Percentiles rank a stretch among this genome's conserved stretches.
Evolutionary conservation across 2,329 filamentous ascomycete genomes (phyloP).

Genomic region (Rhinocladiella mackenziei): DNA sequence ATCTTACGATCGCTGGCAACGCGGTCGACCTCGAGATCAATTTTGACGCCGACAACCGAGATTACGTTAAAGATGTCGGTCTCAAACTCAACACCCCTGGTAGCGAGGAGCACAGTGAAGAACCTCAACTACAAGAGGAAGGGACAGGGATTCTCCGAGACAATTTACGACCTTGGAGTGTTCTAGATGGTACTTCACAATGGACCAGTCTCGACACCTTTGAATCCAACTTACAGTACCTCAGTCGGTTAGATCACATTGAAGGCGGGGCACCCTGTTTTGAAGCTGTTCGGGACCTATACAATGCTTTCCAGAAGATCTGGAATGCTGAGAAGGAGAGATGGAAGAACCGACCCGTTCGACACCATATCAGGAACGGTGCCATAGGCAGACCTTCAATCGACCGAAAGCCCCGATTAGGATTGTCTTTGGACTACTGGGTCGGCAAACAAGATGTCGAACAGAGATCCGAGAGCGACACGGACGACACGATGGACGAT

Average conservation of each 20-base stretch:
- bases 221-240: slow-evolving; percentile 42
- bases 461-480: slow-evolving; percentile 29
- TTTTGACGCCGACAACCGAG: slow-evolving; percentile 37
- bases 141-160: slow-evolving; percentile 43
- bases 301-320: slow-evolving; percentile 41
- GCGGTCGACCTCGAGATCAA: slow-evolving; percentile 46
- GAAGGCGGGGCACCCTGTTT: slow-evolving; percentile 46
- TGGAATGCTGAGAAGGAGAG: slow-evolving; percentile 42
- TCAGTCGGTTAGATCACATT: slow-evolving; percentile 43
- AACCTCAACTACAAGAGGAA: slow-evolving; percentile 39
- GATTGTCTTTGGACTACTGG: slow-evolving; percentile 44
- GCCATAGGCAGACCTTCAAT: slow-evolving; percentile 41
- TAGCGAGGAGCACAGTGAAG: slow-evolving; percentile 39
- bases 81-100: slow-evolving; percentile 42
- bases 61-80: slow-evolving; percentile 43
- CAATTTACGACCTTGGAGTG: slow-evolving; percentile 36
- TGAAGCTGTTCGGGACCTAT: slow-evolving; percentile 43
- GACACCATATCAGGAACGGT: slow-evolving; percentile 42
- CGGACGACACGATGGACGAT: slow-evolving; percentile 27
- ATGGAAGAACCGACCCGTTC: slow-evolving; percentile 32
- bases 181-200: slow-evolving; percentile 33
- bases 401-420: slow-evolving; percentile 39
- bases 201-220: slow-evolving; percentile 37
- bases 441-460: slow-evolving; percentile 23
- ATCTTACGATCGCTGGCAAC: slow-evolving; percentile 44